phyloP scores from a whole-genome alignment of 768 basidiomycete genomes.

The Phlebiopsis flavidoalba region DNA sequence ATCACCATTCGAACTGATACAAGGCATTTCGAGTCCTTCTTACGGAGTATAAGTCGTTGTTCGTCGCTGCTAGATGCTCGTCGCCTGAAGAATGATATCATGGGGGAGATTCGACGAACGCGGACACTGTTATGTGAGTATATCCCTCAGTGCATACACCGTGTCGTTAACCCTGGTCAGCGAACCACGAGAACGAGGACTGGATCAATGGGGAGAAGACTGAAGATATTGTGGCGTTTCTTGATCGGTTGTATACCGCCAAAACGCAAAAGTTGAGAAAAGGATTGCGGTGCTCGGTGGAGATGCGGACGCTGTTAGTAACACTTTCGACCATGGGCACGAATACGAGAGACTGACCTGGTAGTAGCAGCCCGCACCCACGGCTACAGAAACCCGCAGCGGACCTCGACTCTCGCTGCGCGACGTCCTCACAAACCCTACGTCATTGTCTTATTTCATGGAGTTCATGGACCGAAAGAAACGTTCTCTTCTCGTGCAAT shows the following conservation, averaged over 20 bases:
- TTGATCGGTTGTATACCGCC: constrained; percentile 85
- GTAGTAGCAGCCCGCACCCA: not conserved
- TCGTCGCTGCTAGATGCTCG: constrained; percentile 86
- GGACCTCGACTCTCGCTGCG: constrained; percentile 58
- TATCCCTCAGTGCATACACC: not conserved
- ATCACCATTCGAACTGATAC: constrained; percentile 81
- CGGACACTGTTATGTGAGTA: constrained; percentile 59
- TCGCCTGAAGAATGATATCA: constrained; percentile 86
- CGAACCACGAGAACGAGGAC: constrained; percentile 82
- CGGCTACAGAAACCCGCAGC: constrained; percentile 32
- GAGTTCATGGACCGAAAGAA: constrained; percentile 95
- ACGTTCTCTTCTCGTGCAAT: constrained; percentile 84
- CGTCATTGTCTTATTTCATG: constrained; percentile 92
- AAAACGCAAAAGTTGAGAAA: constrained; percentile 82
- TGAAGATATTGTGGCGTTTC: constrained; percentile 80
- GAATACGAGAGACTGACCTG: not conserved
- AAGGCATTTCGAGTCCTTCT: constrained; percentile 87
- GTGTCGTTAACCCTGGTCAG: constrained; percentile 29
- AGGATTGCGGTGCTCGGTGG: constrained; percentile 79
- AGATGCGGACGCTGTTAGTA: constrained; percentile 54
- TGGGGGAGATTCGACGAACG: constrained; percentile 85
- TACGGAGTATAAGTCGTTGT: constrained; percentile 77
- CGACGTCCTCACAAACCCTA: constrained; percentile 83
- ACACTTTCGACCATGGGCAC: not conserved
- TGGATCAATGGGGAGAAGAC: constrained; percentile 86